Conservation (phyloP, 1,284 basidiomycete species). For the Pholiota adiposa region DNA sequence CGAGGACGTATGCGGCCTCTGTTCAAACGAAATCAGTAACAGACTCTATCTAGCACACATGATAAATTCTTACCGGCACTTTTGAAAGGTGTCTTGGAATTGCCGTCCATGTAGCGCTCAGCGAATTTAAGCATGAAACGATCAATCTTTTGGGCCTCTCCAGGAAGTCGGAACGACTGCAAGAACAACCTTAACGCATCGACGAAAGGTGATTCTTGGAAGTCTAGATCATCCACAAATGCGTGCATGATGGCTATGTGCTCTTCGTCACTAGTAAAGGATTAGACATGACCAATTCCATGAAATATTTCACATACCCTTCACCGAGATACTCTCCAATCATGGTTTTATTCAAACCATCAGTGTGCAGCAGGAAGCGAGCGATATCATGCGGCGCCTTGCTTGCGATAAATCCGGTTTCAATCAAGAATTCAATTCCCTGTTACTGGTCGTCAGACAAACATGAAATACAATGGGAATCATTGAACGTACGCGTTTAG, state of each 20-base stretch:
- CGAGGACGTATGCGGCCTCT: conserved; percentile 93
- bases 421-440: conserved; percentile 90
- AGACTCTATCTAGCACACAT: background rate
- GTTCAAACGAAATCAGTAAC: conserved; percentile 5
- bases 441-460: conserved; percentile 32
- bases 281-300: background rate
- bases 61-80: conserved; percentile 66
- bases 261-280: conserved; percentile 64
- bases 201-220: conserved; percentile 81
- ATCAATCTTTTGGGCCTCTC: conserved; percentile 97
- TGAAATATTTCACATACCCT: conserved; percentile 50
- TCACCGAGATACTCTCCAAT: conserved; percentile 99
- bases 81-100: conserved; percentile 81
- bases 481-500: conserved; percentile 70
- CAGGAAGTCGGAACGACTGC: conserved; percentile 93
- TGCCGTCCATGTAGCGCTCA: conserved; percentile 90
- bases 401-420: conserved; percentile 87
- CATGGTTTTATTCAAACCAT: conserved; percentile 94
- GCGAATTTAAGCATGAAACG: conserved; percentile 99
- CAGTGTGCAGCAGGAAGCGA: conserved; percentile 85
- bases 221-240: conserved; percentile 91
- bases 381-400: conserved; percentile 84
- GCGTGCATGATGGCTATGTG: conserved; percentile 96
- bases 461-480: background rate
- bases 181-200: conserved; percentile 88